Conservation (phyloP, 1,284 basidiomycete species). For the Sanghuangporus weigelae region DNA sequence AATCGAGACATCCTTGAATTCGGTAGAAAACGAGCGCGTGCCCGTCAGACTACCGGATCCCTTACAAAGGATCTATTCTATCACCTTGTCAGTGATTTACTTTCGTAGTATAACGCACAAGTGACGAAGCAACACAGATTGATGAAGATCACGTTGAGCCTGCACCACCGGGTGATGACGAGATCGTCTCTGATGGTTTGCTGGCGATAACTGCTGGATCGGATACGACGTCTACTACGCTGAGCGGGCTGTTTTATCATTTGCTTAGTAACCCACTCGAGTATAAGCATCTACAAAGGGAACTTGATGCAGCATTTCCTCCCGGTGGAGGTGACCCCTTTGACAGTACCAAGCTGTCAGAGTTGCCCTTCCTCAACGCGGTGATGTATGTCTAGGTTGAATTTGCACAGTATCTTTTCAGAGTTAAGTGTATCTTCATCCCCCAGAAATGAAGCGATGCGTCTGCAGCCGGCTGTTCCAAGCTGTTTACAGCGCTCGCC, state of each 20-base stretch:
- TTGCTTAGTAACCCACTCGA: slow-evolving; percentile 28
- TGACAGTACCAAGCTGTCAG: slow-evolving; percentile 20
- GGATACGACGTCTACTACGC: slow-evolving; percentile 32
- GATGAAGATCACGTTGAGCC: slow-evolving; percentile 26
- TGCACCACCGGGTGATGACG: slow-evolving; percentile 20
- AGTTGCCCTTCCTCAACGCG: slow-evolving; percentile 30
- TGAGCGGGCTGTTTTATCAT: slow-evolving; percentile 28
- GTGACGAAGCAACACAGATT: slow-evolving; percentile 20
- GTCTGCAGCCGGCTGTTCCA: slow-evolving; percentile 5
- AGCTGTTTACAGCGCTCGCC: slow-evolving; percentile 11
- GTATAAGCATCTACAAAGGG: slow-evolving; percentile 25
- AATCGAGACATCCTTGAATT: neutral
- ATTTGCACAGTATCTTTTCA: neutral
- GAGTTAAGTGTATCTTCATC: neutral
- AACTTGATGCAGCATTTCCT: slow-evolving; percentile 25
- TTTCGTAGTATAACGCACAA: neutral
- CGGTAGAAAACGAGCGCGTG: neutral
- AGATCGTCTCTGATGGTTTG: slow-evolving; percentile 29
- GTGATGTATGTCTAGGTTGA: slow-evolving; percentile 25
- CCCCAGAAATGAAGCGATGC: slow-evolving; percentile 10
- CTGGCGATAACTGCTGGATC: slow-evolving; percentile 34
- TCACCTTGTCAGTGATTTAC: slow-evolving; percentile 28
- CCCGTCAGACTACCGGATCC: slow-evolving; percentile 22
- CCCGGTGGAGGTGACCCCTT: slow-evolving; percentile 16
- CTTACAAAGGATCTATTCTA: slow-evolving; percentile 33